phyloP scores from a whole-genome alignment of 2,329 filamentous ascomycete genomes.

The Boeremia exigua region DNA sequence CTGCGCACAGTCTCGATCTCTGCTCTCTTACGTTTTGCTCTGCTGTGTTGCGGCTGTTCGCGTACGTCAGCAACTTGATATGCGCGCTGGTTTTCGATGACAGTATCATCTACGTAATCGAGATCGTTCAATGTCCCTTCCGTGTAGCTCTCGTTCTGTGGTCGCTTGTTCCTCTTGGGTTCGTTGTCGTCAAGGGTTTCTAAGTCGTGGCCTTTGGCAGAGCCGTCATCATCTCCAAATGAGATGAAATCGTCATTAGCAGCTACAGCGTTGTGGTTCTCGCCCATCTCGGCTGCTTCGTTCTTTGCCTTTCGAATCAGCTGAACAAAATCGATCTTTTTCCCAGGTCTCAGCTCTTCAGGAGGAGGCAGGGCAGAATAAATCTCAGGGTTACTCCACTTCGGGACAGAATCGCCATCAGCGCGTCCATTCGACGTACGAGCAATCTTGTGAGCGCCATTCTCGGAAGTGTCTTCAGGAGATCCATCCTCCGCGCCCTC shows the following conservation, averaged over 20 bases:
- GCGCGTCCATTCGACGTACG: conserved; percentile 25
- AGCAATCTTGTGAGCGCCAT: conserved; percentile 34
- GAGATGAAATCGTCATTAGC: conserved; percentile 85
- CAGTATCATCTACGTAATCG: conserved; percentile 12
- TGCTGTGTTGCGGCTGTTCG: conserved; percentile 21
- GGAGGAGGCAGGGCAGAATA: conserved; percentile 86
- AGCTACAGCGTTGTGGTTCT: conserved; percentile 56
- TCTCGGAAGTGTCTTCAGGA: conserved; percentile 27
- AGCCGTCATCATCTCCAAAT: conserved; percentile 69
- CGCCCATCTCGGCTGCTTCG: conserved; percentile 60
- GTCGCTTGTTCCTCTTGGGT: conserved; percentile 10
- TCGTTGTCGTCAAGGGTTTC: conserved; percentile 31
- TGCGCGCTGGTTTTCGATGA: conserved; percentile 8
- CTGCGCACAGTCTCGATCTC: conserved; percentile 41
- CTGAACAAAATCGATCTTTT: conserved; percentile 87
- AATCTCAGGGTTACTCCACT: conserved; percentile 95
- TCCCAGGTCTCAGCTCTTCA: conserved; percentile 69
- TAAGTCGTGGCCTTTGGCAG: conserved; percentile 45
- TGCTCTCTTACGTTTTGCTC: conserved; percentile 72
- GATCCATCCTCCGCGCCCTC: conserved; percentile 43
- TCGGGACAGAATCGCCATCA: conserved; percentile 60
- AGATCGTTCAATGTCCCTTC: conserved; percentile 36
- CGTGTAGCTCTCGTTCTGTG: conserved; percentile 12
- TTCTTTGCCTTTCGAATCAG: conserved; percentile 88
- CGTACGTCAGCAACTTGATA: conserved; percentile 16